Percentiles rank a stretch among this genome's conserved stretches.
Evolutionary conservation across 352 stramenopile genomes (phyloP).

Genomic region (Phytophthora pisi): DNA sequence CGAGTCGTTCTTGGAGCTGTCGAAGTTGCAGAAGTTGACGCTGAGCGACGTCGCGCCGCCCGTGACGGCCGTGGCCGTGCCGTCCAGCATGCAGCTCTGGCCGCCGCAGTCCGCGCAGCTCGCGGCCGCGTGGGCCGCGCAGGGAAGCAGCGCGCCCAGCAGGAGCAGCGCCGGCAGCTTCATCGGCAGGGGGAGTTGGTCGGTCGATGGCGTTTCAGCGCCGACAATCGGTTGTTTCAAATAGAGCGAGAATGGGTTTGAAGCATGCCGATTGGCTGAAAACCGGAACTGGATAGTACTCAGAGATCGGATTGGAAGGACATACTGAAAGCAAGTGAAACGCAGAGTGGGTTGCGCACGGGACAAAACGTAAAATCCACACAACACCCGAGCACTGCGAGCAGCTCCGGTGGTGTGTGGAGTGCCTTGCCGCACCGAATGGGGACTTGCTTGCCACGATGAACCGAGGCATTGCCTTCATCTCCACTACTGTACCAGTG

Average conservation of each 20-base stretch:
- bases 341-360: conserved; percentile 5
- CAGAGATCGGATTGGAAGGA: not conserved
- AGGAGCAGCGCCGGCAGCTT: conserved; percentile 19
- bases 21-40: conserved; percentile 78
- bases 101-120: conserved; percentile 58
- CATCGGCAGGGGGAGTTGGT: conserved; percentile 6
- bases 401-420: conserved; percentile 2
- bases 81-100: conserved; percentile 68
- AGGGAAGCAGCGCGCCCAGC: conserved; percentile 6
- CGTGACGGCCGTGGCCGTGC: conserved; percentile 34
- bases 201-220: not conserved
- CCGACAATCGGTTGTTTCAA: not conserved
- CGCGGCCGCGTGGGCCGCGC: conserved; percentile 33
- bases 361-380: conserved; percentile 21
- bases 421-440: too few species aligned
- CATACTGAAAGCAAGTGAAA: not conserved
- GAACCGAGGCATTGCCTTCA: not conserved
- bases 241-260: not conserved
- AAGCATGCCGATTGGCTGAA: not conserved
- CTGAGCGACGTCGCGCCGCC: conserved; percentile 47
- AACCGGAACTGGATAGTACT: not conserved
- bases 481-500: not conserved
- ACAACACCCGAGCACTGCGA: conserved; percentile 1
- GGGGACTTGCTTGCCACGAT: not conserved
- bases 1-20: conserved; percentile 33